These are phyloP conservation scores for Phyllosticta citrichinensis DNA, from an alignment of 2,329 filamentous ascomycete species.

Conservation along the genomic window DNA sequence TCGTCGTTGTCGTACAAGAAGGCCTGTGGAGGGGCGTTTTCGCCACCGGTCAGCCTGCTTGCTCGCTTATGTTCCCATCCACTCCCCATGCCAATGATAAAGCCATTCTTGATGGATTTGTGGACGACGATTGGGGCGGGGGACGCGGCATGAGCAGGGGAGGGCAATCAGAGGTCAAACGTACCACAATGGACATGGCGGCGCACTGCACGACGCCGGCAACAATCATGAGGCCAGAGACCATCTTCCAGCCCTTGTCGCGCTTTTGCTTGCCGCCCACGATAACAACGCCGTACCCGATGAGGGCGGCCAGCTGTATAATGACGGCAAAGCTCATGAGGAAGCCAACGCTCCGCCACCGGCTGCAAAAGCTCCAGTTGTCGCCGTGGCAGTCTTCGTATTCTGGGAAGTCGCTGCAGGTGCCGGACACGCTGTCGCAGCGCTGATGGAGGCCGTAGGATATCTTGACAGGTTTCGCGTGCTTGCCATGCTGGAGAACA, in stretches of 20 bases:
- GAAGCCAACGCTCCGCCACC: constrained; percentile 86
- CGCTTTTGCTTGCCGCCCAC: constrained; percentile 69
- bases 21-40: constrained; percentile 42
- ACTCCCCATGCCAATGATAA: background rate
- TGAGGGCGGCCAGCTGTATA: constrained; percentile 69
- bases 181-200: constrained; percentile 75
- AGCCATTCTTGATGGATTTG: background rate
- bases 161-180: constrained; percentile 25
- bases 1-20: constrained; percentile 76
- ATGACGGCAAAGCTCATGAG: constrained; percentile 76
- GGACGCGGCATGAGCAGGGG: background rate
- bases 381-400: constrained; percentile 56
- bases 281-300: constrained; percentile 69
- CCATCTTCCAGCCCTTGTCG: constrained; percentile 71
- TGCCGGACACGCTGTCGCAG: constrained; percentile 60
- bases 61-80: background rate
- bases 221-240: constrained; percentile 54
- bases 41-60: background rate
- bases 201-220: constrained; percentile 61
- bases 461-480: constrained; percentile 15
- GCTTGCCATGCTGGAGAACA: constrained; percentile 20
- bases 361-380: constrained; percentile 71
- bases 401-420: constrained; percentile 58
- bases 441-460: constrained; percentile 69
- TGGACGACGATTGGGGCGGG: background rate